Evolutionary conservation across 805 yeast species (phyloP).

Genomic region (Candida loeiensis): DNA sequence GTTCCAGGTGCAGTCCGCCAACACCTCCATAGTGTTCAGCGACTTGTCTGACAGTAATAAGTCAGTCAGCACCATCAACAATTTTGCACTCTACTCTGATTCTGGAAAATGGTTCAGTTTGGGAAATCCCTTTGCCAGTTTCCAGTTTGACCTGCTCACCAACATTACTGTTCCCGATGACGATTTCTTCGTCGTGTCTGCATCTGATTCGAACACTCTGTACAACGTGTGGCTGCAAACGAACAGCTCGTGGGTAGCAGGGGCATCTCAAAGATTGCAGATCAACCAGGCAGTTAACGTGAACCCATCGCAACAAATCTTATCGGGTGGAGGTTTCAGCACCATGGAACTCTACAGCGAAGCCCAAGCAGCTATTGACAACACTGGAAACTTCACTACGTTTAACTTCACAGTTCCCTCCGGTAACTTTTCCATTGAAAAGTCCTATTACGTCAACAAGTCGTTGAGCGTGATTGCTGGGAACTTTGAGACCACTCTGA

Average conservation of each 20-base stretch:
- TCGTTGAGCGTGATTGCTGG: slow-evolving; percentile 60
- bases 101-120: slow-evolving; percentile 43
- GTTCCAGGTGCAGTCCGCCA: slow-evolving; percentile 27
- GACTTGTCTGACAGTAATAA: slow-evolving; percentile 30
- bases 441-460: slow-evolving; percentile 46
- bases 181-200: slow-evolving; percentile 41
- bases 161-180: slow-evolving; percentile 34
- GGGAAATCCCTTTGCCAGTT: slow-evolving; percentile 28
- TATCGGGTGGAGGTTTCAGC: slow-evolving; percentile 33
- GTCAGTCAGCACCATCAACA: slow-evolving; percentile 18
- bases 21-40: slow-evolving; percentile 20
- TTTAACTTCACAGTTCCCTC: slow-evolving; percentile 23
- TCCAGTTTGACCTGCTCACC: slow-evolving; percentile 27
- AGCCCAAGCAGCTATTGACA: slow-evolving; percentile 24
- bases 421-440: slow-evolving; percentile 16
- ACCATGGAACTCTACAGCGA: slow-evolving; percentile 28
- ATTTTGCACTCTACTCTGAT: slow-evolving; percentile 33
- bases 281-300: slow-evolving; percentile 26
- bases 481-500: slow-evolving; percentile 37
- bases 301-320: slow-evolving; percentile 26
- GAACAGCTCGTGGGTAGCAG: slow-evolving; percentile 31
- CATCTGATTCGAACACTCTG: slow-evolving; percentile 18
- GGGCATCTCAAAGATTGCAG: slow-evolving; percentile 26
- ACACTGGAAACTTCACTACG: slow-evolving; percentile 19
- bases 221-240: slow-evolving; percentile 42